phyloP scores from a whole-genome alignment of 768 basidiomycete genomes.

The Tulasnella sp. region DNA sequence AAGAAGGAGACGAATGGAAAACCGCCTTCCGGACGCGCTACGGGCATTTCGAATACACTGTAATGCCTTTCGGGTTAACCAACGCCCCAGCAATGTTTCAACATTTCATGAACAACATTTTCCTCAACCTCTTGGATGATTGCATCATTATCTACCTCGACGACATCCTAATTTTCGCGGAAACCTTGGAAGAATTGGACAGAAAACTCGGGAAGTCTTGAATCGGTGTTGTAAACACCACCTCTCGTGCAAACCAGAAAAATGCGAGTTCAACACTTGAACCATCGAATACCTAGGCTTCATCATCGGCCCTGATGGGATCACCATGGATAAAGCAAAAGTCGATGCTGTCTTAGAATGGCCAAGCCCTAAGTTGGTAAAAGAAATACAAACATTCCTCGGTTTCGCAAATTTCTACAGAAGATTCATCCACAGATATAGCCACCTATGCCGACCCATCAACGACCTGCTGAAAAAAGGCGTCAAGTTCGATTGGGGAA shows the following conservation, averaged over 20 bases:
- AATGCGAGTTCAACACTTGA: conserved; percentile 11
- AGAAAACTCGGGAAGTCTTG: conserved; percentile 12
- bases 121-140: conserved; percentile 17
- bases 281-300: conserved; percentile 14
- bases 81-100: conserved; percentile 22
- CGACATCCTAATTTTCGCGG: conserved; percentile 19
- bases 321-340: conserved; percentile 20
- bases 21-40: conserved; percentile 21
- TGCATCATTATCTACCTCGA: conserved; percentile 21
- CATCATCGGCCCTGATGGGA: conserved; percentile 8
- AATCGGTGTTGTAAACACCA: not conserved
- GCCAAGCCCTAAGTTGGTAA: not conserved
- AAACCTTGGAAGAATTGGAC: conserved; percentile 2
- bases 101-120: conserved; percentile 16
- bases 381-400: not conserved
- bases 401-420: conserved; percentile 7
- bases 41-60: conserved; percentile 19
- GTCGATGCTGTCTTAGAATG: conserved; percentile 17
- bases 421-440: conserved; percentile 13
- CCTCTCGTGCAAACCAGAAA: conserved; percentile 12
- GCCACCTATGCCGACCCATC: not conserved
- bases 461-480: not conserved
- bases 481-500: not conserved
- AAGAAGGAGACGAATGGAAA: conserved; percentile 19
- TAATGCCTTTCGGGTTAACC: conserved; percentile 23